Conservation (phyloP, 768 basidiomycete genomes). For the Galerina marginata region DNA sequence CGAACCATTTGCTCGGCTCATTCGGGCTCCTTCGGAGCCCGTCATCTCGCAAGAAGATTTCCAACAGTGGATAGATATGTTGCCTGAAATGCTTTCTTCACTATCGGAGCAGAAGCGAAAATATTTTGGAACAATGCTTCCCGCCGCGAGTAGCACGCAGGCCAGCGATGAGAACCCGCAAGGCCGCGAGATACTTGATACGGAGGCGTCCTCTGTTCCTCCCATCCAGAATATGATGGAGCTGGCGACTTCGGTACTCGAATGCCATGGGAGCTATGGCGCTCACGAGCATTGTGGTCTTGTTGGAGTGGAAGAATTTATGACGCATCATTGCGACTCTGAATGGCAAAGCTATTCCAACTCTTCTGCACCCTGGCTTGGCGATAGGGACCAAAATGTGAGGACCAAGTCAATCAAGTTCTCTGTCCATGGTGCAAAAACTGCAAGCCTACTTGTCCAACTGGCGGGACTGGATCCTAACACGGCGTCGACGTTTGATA, state of each 20-base stretch:
- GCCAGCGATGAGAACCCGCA: no score
- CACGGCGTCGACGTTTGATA: neutral
- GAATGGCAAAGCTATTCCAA: neutral
- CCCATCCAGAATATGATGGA: neutral
- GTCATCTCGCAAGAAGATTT: neutral
- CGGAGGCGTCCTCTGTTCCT: neutral
- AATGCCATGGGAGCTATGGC: neutral
- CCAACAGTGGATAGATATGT: neutral
- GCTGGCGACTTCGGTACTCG: neutral
- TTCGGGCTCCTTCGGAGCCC: neutral
- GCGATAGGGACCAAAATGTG: neutral
- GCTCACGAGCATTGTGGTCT: neutral
- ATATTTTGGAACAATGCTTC: neutral
- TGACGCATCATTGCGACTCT: neutral
- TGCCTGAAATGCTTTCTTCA: neutral
- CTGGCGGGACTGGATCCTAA: neutral
- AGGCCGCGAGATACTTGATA: neutral
- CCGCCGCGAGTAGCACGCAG: neutral
- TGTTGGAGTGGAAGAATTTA: neutral
- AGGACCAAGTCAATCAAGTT: neutral
- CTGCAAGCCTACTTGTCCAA: neutral
- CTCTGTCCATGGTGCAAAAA: neutral
- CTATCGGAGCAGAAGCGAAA: neutral
- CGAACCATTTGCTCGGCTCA: neutral
- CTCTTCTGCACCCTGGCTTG: neutral